These are phyloP conservation scores for Epichloe baconii DNA, from an alignment of 2,329 filamentous ascomycete genomes.

Conservation along the genomic window DNA sequence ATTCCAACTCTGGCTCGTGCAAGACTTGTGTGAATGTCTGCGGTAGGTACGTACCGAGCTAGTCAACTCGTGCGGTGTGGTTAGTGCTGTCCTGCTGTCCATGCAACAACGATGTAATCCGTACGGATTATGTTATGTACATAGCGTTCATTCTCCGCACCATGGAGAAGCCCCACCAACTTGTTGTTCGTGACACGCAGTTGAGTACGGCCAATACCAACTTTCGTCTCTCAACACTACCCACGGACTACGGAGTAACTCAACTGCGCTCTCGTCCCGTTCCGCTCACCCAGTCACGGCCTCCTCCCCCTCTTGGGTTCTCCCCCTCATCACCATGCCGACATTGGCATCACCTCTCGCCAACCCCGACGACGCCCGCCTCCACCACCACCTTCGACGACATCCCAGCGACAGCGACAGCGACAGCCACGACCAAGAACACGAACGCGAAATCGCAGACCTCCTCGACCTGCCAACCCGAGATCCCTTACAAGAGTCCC, in stretches of 20 bases:
- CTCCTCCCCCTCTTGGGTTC: neutral
- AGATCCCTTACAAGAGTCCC: slow-evolving; percentile 21
- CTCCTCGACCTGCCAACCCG: neutral
- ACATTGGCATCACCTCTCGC: neutral
- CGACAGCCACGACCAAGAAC: neutral
- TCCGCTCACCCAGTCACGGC: neutral
- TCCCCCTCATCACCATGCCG: neutral
- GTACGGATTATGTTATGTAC: no score
- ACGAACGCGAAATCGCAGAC: neutral
- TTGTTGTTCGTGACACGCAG: no score
- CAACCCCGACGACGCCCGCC: neutral
- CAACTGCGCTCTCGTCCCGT: neutral
- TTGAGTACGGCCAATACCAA: no score
- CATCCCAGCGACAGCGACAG: neutral
- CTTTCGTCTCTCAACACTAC: no score
- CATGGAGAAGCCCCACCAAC: neutral
- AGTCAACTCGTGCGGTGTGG: neutral
- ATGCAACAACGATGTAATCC: neutral
- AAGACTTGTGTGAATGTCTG: neutral
- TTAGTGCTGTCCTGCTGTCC: neutral
- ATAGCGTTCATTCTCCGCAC: neutral
- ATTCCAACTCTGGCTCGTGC: neutral
- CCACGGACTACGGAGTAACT: no score
- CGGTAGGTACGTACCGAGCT: neutral
- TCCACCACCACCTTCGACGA: neutral